Percentiles rank a stretch among this genome's conserved stretches.
Conservation (phyloP, 2,329 filamentous ascomycete genomes). For the Pseudogymnoascus sp. region DNA sequence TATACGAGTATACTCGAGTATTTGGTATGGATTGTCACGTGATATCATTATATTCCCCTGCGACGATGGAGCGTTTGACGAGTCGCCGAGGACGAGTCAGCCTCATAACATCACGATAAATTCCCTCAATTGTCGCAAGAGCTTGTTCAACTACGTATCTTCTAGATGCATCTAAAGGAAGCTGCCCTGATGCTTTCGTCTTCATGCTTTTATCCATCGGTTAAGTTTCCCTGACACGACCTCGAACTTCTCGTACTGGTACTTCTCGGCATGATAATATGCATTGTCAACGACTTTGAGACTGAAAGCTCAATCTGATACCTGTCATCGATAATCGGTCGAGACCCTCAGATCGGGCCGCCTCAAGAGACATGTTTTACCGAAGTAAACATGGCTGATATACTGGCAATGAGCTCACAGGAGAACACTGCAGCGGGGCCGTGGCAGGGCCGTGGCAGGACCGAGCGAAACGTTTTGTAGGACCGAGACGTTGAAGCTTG, state of each 20-base stretch:
- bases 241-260: neutral
- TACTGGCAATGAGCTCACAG: neutral
- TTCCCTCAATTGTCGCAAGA: neutral
- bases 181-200: neutral
- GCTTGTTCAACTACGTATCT: neutral
- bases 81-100: neutral
- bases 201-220: neutral
- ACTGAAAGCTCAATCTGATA: neutral
- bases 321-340: neutral
- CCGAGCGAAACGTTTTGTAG: neutral
- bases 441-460: neutral
- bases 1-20: neutral
- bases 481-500: neutral
- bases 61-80: neutral
- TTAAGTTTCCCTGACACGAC: neutral
- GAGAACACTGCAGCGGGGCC: neutral
- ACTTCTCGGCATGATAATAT: neutral
- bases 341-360: neutral
- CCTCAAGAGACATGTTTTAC: neutral
- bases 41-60: neutral
- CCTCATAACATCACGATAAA: neutral
- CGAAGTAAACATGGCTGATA: neutral
- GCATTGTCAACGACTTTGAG: neutral
- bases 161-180: neutral
- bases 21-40: neutral